Evolutionary conservation across 192 early-diverging fungal genomes (phyloP).

Genomic region (Cetraspora pellucida): DNA sequence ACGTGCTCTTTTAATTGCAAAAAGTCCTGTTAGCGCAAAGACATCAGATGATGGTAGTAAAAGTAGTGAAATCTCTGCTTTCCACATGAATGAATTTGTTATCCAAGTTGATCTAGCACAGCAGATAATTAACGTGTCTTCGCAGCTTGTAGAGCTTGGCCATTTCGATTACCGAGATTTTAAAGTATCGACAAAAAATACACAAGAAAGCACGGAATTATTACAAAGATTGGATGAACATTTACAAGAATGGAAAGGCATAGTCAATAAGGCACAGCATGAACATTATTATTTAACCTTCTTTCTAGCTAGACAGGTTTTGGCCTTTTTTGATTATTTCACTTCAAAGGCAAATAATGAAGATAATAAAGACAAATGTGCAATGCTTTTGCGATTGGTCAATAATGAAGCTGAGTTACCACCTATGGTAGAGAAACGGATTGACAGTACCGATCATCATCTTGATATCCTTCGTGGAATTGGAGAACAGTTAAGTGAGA

Average conservation of each 20-base stretch:
- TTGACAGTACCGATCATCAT: background rate
- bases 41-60: background rate
- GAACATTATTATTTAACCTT: conserved; percentile 35
- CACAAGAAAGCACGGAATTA: background rate
- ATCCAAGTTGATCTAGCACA: conserved; percentile 29
- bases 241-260: conserved; percentile 23
- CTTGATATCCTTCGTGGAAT: conserved; percentile 1
- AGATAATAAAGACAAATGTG: background rate
- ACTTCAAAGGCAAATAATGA: background rate
- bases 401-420: conserved; percentile 1
- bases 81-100: conserved; percentile 26
- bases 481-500: background rate
- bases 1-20: conserved; percentile 31
- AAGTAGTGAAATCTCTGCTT: background rate
- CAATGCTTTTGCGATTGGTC: background rate
- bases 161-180: conserved; percentile 35
- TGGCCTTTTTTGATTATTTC: conserved; percentile 35
- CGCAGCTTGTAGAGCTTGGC: conserved; percentile 26
- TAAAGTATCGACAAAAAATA: background rate
- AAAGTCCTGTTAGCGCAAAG: background rate
- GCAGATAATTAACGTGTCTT: conserved; percentile 23
- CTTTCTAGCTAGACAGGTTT: conserved; percentile 30
- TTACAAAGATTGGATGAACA: background rate
- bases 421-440: background rate
- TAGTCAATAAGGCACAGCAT: conserved; percentile 20